Base-by-base conservation (phyloP, 106 monocot species). In the Chionographis japonica region DNA sequence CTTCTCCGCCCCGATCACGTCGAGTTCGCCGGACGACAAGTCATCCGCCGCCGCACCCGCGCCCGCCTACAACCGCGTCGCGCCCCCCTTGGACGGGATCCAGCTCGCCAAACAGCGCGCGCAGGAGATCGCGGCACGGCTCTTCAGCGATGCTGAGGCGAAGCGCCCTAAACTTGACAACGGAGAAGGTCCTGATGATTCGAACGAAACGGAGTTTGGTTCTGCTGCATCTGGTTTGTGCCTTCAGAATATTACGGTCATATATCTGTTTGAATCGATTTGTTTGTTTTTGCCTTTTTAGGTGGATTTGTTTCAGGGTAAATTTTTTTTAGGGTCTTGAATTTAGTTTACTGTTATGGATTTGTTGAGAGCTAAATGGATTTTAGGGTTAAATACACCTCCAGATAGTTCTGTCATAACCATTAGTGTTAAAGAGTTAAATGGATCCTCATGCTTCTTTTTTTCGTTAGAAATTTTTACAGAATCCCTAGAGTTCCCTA, bases 31-130 rank as follows among this genome's bases (percentile, higher is more conserved):
- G 15, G 68, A 65, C n/a, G 50, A 27, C 27, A 27, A 27, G 27
- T 27, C 27, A 27, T 63, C 54, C 52, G 54, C 39, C 3, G n/a
- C 55, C 10, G 68, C 68, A 1, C 38, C 65, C 4, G 70, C 77
- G 12, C 19, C 83, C 39, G 80, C 90, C 35, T 90, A 89, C 80
- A 87, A 81, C 76, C 87, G 66, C 68, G 85, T 90, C 12, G 80
- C 93, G 2, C 84, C 84, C 4, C 90, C 86, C 18, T 42, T 75
- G 15, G 94, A 90, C 43, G 87, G 63, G 37, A 85, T 90, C 63
- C 76, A 90, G 79, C 82, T 84, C 43, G 94, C 90, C 9, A 94
- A 94, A 73, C 87, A 87, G 74, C 68, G 83, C 37, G 94, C 94
- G 41, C 90, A 90, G 73, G 90, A 85, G 78, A 88, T 94, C 68